These are phyloP conservation scores for Xylaria arbuscula DNA, from an alignment of 2,329 filamentous ascomycete genomes.

Conservation along the genomic window DNA sequence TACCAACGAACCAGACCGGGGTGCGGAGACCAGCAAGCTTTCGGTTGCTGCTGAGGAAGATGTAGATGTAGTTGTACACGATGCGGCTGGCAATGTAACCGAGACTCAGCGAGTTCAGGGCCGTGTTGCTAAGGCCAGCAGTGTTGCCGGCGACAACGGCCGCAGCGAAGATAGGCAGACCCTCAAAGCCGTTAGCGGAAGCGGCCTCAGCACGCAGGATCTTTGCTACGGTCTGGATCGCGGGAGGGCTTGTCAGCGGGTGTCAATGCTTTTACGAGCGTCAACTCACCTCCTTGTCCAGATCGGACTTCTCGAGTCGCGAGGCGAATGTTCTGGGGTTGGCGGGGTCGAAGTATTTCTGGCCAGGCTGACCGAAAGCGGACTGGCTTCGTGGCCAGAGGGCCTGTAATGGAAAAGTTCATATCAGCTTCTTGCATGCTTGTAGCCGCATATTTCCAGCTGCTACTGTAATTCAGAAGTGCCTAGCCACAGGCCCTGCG, in stretches of 20 bases:
- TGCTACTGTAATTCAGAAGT: background rate
- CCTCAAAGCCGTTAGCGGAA: constrained; percentile 47
- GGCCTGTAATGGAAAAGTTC: constrained; percentile 30
- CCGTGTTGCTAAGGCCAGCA: constrained; percentile 37
- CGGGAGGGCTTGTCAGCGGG: background rate
- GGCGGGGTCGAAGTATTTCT: constrained; percentile 45
- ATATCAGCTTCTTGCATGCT: constrained; percentile 17
- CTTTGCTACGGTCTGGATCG: constrained; percentile 38
- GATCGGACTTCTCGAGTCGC: constrained; percentile 42
- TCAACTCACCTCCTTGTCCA: constrained; percentile 47
- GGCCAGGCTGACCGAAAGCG: constrained; percentile 47
- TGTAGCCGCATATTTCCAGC: background rate
- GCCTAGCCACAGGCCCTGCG: background rate
- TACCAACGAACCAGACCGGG: constrained; percentile 41
- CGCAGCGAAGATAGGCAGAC: constrained; percentile 48
- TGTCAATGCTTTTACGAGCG: background rate
- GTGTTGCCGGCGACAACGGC: constrained; percentile 48
- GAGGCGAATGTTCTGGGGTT: constrained; percentile 46
- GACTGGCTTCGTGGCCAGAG: constrained; percentile 46
- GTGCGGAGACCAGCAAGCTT: constrained; percentile 40
- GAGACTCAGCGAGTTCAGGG: constrained; percentile 42
- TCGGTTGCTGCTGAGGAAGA: constrained; percentile 45
- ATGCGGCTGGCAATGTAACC: constrained; percentile 44
- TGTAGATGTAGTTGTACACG: constrained; percentile 47
- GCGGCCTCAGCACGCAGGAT: constrained; percentile 47